Base-by-base conservation (phyloP, 192 early-diverging fungal genomes). In the Coemansia asiatica region DNA sequence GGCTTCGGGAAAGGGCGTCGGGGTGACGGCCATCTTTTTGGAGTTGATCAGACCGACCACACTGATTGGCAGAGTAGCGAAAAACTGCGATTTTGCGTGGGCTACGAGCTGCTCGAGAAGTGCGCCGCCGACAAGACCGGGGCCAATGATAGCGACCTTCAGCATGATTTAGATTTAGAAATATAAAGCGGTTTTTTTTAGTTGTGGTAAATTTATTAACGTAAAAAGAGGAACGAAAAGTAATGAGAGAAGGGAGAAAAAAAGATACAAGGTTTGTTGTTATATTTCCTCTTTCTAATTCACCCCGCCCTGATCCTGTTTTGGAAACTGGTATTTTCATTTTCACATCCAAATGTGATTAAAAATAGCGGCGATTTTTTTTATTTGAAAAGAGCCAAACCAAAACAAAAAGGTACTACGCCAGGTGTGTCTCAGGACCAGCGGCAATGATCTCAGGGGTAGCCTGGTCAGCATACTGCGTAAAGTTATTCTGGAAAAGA, bases 111-210 rank as follows among this genome's bases (percentile, higher is more conserved):
- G 96, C 56, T 85, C 79, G 29, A 96, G 75, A 50, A 98, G 87
- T 60, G 90, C 95, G n/a, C 87, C 85, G 64, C 96, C 96, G 60
- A 98, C 96, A 56, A 96, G 88, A 47, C 96, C 96, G 56, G 94
- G 91, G 33, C 96, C 96, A 76, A 98, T 87, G 63, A 98, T 90
- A 61, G 91, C 96, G 71, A 98, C 76, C 75, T 89, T 90, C 60
- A 92, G 71, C 80, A 81, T 81, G 28, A 55, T 55, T 19, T 23
- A 64, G 38, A 60, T 33, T 57, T n/a, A 18, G 38, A 31, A 56
- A 47, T n/a, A 33, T 21, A 48, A 5, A 25, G 27, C 36, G 61
- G 35, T 6, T 36, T 50, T 0, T 50, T 22, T n/a, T n/a, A n/a
- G n/a, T n/a, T n/a, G n/a, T n/a, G n/a, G n/a, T n/a, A n/a, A n/a